Conservation (phyloP, 345 rosid genomes). For the Cardamine chenopodiifolia region DNA sequence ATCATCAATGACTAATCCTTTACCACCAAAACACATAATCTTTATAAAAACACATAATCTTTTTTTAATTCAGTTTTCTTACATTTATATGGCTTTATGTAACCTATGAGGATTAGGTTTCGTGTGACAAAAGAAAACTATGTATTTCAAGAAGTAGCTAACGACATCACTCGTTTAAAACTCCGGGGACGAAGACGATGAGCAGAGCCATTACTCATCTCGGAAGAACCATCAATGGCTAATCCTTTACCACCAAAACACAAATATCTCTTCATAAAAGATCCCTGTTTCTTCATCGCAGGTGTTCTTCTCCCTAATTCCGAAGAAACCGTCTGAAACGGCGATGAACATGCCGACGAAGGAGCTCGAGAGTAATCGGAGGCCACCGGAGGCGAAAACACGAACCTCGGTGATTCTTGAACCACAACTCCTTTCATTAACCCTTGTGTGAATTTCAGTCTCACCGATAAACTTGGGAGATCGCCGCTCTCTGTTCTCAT, state of each 20-base stretch:
- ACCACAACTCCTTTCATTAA: slow-evolving; percentile 74
- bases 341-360: slow-evolving; percentile 39
- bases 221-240: slow-evolving; percentile 50
- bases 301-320: slow-evolving; percentile 31
- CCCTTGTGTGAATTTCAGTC: slow-evolving; percentile 62
- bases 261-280: slow-evolving; percentile 69
- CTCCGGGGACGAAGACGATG: slow-evolving; percentile 38
- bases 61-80: too few species aligned
- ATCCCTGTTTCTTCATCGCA: slow-evolving; percentile 42
- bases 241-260: slow-evolving; percentile 71
- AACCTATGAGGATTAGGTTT: slow-evolving; percentile 6
- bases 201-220: slow-evolving; percentile 28
- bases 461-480: slow-evolving; percentile 76
- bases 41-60: too few species aligned
- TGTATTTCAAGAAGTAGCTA: slow-evolving; percentile 43
- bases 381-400: slow-evolving; percentile 50
- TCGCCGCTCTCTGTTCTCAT: slow-evolving; percentile 45
- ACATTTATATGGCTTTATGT: too few species aligned
- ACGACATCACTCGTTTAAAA: slow-evolving; percentile 50
- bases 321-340: slow-evolving; percentile 33
- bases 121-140: slow-evolving; percentile 14
- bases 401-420: slow-evolving; percentile 53
- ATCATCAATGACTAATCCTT: too few species aligned
- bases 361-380: slow-evolving; percentile 41
- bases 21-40: too few species aligned